Percentiles rank a stretch among this genome's conserved stretches.
phyloP scores from a whole-genome alignment of 192 early-diverging fungal species.

The Neocallimastix lanati region DNA sequence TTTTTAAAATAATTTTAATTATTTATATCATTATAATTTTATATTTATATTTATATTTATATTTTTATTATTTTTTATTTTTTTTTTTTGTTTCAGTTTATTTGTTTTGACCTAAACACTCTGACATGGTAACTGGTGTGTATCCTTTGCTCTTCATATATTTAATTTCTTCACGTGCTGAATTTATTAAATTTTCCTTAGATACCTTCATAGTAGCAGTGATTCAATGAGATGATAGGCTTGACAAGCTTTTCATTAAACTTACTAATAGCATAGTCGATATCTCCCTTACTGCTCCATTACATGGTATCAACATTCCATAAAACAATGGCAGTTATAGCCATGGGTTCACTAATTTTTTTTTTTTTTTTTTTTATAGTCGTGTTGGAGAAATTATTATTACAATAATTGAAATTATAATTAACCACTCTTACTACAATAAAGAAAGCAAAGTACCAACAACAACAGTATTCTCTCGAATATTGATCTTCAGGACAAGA shows the following conservation, averaged over 20 bases:
- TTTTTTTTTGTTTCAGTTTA: too few species aligned
- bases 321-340: background rate
- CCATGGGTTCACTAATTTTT: constrained; percentile 12
- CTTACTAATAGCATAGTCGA: background rate
- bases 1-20: too few species aligned
- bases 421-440: background rate
- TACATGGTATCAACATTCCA: background rate
- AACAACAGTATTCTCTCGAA: background rate
- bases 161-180: background rate
- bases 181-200: background rate
- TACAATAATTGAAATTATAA: background rate
- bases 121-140: background rate
- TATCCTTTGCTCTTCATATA: background rate
- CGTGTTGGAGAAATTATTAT: background rate
- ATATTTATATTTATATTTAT: too few species aligned
- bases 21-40: too few species aligned
- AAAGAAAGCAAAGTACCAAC: background rate
- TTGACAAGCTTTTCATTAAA: background rate
- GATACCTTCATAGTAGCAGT: background rate
- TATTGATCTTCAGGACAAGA: background rate
- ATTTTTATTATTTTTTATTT: too few species aligned
- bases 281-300: background rate
- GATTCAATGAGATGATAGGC: background rate
- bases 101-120: background rate
- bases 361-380: constrained; percentile 10